phyloP scores from a whole-genome alignment of 495 filamentous ascomycete genomes.

The Lophiostoma macrostomum region DNA sequence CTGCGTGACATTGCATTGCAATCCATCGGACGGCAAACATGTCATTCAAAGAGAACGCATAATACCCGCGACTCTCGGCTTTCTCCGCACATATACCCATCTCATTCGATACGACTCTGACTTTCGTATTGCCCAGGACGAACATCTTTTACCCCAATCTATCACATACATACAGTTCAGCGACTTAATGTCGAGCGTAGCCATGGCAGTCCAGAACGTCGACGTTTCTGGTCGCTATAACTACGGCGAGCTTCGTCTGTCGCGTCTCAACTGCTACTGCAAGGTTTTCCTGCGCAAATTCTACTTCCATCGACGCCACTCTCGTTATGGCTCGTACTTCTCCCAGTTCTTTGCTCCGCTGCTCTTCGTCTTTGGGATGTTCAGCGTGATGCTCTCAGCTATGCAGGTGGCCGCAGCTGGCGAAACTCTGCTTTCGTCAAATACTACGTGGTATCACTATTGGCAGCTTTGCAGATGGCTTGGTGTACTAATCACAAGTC shows the following conservation, averaged over 20 bases:
- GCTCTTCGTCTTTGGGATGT: slow-evolving; percentile 16
- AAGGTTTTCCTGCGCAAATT: slow-evolving; percentile 6
- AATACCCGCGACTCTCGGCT: background rate
- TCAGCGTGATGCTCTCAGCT: slow-evolving; percentile 5
- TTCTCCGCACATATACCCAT: slow-evolving; percentile 10
- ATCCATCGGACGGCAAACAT: no score
- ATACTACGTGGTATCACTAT: no score
- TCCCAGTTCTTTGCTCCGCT: slow-evolving; percentile 8
- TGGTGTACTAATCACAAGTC: no score
- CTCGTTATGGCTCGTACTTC: slow-evolving; percentile 25
- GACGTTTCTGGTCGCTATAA: slow-evolving; percentile 25
- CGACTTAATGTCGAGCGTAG: background rate
- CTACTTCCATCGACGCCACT: slow-evolving; percentile 5
- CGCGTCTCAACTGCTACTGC: slow-evolving; percentile 23
- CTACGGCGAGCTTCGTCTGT: slow-evolving; percentile 32
- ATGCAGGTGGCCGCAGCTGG: no score
- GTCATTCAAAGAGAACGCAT: background rate
- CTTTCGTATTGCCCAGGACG: slow-evolving; percentile 17
- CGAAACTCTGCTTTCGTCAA: no score
- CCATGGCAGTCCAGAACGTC: background rate
- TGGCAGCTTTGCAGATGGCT: no score
- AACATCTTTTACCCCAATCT: background rate
- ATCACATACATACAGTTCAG: background rate
- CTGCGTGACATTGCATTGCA: no score
- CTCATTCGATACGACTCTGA: slow-evolving; percentile 22